A percentile compares a stretch with the other conserved stretches of the same genome.
These are phyloP conservation scores for Neonectria faginata DNA, from an alignment of 2,329 filamentous ascomycete genomes.

Conservation along the genomic window DNA sequence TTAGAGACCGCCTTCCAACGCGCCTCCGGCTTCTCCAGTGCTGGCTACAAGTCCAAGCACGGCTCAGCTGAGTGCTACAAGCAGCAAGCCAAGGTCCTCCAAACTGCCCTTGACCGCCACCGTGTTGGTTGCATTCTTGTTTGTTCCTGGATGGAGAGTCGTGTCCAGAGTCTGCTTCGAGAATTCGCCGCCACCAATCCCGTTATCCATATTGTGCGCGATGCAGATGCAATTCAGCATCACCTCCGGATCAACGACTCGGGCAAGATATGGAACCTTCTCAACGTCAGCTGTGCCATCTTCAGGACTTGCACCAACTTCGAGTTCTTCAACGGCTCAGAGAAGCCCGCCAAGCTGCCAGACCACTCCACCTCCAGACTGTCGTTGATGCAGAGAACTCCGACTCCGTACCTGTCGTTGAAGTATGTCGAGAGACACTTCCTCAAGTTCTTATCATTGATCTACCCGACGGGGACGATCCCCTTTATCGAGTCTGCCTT, in stretches of 20 bases:
- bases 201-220: slow-evolving; percentile 77
- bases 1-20: slow-evolving; percentile 76
- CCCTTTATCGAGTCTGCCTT: slow-evolving; percentile 73
- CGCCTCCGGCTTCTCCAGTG: slow-evolving; percentile 69
- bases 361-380: slow-evolving; percentile 16
- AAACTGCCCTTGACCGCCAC: slow-evolving; percentile 69
- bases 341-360: slow-evolving; percentile 54
- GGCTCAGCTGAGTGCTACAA: slow-evolving; percentile 72
- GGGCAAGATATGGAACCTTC: slow-evolving; percentile 67
- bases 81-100: slow-evolving; percentile 72
- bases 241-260: slow-evolving; percentile 70
- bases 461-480: slow-evolving; percentile 66
- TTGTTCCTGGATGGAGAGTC: slow-evolving; percentile 77
- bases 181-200: slow-evolving; percentile 74
- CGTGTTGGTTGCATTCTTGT: slow-evolving; percentile 74
- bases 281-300: slow-evolving; percentile 67
- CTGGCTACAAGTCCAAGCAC: slow-evolving; percentile 71
- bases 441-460: slow-evolving; percentile 73
- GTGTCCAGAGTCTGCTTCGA: slow-evolving; percentile 68
- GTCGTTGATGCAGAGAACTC: slow-evolving; percentile 51
- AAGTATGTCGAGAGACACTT: slow-evolving; percentile 78
- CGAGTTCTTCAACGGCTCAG: slow-evolving; percentile 81
- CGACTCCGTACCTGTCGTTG: slow-evolving; percentile 72
- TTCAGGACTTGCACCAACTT: slow-evolving; percentile 77
- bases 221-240: slow-evolving; percentile 71